These are phyloP conservation scores for Entomortierella chlamydospora DNA, from an alignment of 192 early-diverging fungal genomes.

Conservation along the genomic window DNA sequence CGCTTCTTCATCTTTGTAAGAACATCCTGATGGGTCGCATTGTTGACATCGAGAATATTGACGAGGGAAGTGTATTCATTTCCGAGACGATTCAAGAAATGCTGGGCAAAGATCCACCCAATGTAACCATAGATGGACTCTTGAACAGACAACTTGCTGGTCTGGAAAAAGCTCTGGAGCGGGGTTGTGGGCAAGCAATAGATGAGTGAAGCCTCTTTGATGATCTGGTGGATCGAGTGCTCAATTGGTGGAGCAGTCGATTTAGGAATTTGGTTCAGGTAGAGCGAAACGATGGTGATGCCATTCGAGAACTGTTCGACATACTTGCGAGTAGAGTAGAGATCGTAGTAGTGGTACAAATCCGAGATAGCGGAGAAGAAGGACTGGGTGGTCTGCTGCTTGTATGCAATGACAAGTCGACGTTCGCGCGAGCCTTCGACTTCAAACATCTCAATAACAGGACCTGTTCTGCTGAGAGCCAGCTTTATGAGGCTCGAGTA, in stretches of 20 bases:
- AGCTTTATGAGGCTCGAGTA: constrained; percentile 89
- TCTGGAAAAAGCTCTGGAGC: constrained; percentile 93
- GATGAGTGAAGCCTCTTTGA: constrained; percentile 95
- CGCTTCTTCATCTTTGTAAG: constrained; percentile 98
- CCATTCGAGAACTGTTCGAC: constrained; percentile 99
- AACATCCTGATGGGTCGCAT: constrained; percentile 91
- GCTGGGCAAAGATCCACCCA: constrained; percentile 98
- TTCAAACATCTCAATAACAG: constrained; percentile 93
- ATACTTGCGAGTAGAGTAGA: constrained; percentile 97
- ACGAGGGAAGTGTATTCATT: constrained; percentile 91
- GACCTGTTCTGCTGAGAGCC: constrained; percentile 87
- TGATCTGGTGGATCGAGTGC: constrained; percentile 90
- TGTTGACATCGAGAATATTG: constrained; percentile 81
- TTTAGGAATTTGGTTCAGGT: constrained; percentile 86
- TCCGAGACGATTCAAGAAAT: constrained; percentile 98
- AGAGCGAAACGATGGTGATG: constrained; percentile 92
- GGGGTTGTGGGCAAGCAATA: constrained; percentile 96
- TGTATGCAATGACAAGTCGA: constrained; percentile 92
- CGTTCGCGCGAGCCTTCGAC: constrained; percentile 88
- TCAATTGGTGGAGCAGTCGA: constrained; percentile 87
- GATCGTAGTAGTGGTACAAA: constrained; percentile 97
- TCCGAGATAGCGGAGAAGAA: constrained; percentile 96
- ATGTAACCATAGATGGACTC: constrained; percentile 97
- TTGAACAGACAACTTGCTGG: constrained; percentile 90
- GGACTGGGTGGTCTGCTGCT: constrained; percentile 89